Evolutionary conservation across 2,329 filamentous ascomycete genomes (phyloP).

Genomic region (Aquanectria penicillioides): DNA sequence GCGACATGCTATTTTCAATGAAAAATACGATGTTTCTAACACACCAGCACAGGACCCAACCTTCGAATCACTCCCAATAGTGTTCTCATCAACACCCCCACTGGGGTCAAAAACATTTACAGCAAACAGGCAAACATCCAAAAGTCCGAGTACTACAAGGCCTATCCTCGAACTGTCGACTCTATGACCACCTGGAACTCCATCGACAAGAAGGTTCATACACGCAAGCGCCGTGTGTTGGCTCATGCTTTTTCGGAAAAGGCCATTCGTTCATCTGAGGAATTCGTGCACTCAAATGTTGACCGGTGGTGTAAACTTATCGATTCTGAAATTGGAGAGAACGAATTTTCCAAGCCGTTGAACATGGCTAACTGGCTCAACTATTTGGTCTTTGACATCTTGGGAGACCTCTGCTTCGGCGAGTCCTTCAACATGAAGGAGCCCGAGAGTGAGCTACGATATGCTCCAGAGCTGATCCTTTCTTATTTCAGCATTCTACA

Average conservation of each 20-base stretch:
- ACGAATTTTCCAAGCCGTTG: slow-evolving; percentile 12
- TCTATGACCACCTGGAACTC: slow-evolving; percentile 33
- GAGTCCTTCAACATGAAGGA: slow-evolving; percentile 35
- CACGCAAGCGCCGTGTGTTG: slow-evolving; percentile 31
- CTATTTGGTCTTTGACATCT: slow-evolving; percentile 34
- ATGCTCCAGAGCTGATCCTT: slow-evolving; percentile 28
- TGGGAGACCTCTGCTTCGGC: slow-evolving; percentile 35
- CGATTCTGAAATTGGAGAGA: slow-evolving; percentile 15
- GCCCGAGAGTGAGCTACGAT: slow-evolving; percentile 24
- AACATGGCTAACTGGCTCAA: slow-evolving; percentile 35
- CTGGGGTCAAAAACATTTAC: slow-evolving; percentile 32
- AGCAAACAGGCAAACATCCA: slow-evolving; percentile 33
- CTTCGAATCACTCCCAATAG: slow-evolving; percentile 33
- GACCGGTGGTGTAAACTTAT: slow-evolving; percentile 30
- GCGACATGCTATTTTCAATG: not conserved
- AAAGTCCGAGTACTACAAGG: slow-evolving; percentile 35
- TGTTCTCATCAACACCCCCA: slow-evolving; percentile 33
- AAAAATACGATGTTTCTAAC: not conserved
- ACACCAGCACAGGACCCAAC: slow-evolving; percentile 15
- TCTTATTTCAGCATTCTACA: slow-evolving; percentile 24
- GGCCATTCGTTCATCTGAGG: slow-evolving; percentile 26
- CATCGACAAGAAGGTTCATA: slow-evolving; percentile 28
- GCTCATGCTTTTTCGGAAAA: slow-evolving; percentile 32
- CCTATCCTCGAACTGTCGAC: slow-evolving; percentile 26
- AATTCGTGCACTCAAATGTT: slow-evolving; percentile 23